These are phyloP conservation scores for Podaxis sp. DNA, from an alignment of 768 basidiomycete species.

Conservation along the genomic window DNA sequence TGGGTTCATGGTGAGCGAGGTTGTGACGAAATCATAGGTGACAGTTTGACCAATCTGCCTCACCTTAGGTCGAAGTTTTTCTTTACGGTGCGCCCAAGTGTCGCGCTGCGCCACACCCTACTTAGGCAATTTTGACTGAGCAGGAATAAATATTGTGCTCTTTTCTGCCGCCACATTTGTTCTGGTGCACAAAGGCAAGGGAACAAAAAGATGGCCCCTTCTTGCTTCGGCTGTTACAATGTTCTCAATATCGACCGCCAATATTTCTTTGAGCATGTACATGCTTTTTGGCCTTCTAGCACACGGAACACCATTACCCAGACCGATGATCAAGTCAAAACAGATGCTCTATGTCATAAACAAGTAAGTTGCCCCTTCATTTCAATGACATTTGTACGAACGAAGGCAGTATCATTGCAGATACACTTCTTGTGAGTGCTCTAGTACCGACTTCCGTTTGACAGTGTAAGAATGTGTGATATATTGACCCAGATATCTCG, in stretches of 20 bases:
- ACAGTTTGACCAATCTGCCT: background rate
- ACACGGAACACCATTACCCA: slow-evolving; percentile 19
- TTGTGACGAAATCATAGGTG: background rate
- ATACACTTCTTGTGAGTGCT: slow-evolving; percentile 13
- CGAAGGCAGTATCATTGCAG: slow-evolving; percentile 15
- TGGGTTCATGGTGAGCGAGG: background rate
- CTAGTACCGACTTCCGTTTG: background rate
- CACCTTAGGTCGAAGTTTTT: background rate
- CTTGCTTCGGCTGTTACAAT: slow-evolving; percentile 31
- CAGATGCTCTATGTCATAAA: slow-evolving; percentile 37
- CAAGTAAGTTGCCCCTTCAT: slow-evolving; percentile 27
- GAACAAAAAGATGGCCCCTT: slow-evolving; percentile 26
- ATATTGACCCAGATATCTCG: slow-evolving; percentile 26
- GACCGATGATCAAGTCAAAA: slow-evolving; percentile 27
- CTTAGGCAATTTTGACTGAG: background rate
- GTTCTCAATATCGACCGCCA: slow-evolving; percentile 35
- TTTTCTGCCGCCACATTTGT: slow-evolving; percentile 34
- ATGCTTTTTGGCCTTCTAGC: slow-evolving; percentile 26
- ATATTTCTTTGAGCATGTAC: slow-evolving; percentile 31
- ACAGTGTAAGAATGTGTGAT: background rate
- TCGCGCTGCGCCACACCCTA: too few species aligned
- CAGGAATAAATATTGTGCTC: slow-evolving; percentile 38
- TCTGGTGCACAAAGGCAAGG: slow-evolving; percentile 25
- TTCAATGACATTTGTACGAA: background rate
- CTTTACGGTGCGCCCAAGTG: background rate